phyloP scores from a whole-genome alignment of 352 stramenopile species.

The Globisporangium cederbergense region DNA sequence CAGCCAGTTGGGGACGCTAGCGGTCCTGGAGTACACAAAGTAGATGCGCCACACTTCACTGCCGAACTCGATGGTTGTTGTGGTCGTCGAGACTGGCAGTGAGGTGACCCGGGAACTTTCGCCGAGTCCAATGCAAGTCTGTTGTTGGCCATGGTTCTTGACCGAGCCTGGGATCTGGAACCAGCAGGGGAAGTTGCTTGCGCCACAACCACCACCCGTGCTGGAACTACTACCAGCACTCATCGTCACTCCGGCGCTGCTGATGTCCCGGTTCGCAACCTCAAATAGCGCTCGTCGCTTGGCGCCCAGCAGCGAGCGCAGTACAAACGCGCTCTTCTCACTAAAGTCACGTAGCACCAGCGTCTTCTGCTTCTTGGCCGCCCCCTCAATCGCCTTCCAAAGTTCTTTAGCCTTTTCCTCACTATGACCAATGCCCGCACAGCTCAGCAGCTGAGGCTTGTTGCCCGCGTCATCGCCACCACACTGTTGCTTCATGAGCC shows the following conservation, averaged over 20 bases:
- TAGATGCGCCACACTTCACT: conserved; percentile 43
- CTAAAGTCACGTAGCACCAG: conserved; percentile 48
- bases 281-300: conserved; percentile 50
- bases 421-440: conserved; percentile 15
- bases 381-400: conserved; percentile 40
- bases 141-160: neutral
- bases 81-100: neutral
- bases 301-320: conserved; percentile 41
- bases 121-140: neutral
- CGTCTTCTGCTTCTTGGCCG: conserved; percentile 32
- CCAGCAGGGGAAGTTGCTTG: conserved; percentile 8
- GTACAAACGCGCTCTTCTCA: conserved; percentile 16
- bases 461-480: conserved; percentile 17
- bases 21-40: conserved; percentile 41
- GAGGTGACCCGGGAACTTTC: neutral
- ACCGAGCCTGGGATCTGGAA: conserved; percentile 6
- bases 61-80: conserved; percentile 30
- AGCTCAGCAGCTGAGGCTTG: conserved; percentile 5
- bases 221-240: conserved; percentile 12
- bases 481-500: conserved; percentile 38
- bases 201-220: neutral
- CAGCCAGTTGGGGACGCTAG: conserved; percentile 36
- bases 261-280: conserved; percentile 45
- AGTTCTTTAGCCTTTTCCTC: conserved; percentile 9
- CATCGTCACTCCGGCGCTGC: conserved; percentile 10